Evolutionary conservation across 257 asterid genomes (phyloP).

Genomic region (Lycium ferocissimum): DNA sequence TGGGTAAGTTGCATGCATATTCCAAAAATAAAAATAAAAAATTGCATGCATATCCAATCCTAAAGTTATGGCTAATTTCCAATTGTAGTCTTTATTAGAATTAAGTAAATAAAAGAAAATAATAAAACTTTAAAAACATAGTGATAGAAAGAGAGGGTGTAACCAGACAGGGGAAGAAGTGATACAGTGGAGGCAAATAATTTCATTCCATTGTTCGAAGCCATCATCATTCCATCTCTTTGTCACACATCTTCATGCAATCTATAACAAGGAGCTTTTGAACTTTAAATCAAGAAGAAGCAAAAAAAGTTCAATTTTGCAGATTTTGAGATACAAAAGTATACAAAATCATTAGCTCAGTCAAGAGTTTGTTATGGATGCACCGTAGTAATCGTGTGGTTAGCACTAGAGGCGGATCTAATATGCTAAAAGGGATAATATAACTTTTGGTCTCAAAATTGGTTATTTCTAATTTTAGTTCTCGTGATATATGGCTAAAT

Average conservation of each 20-base stretch:
- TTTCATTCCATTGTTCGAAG: constrained; percentile 4
- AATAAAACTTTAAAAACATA: background rate
- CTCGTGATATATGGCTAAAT: background rate
- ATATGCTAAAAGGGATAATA: background rate
- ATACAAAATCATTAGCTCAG: background rate
- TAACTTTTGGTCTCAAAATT: background rate
- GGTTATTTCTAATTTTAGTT: background rate
- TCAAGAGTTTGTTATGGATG: constrained; percentile 19
- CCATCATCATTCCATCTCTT: constrained; percentile 19
- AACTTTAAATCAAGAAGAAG: background rate
- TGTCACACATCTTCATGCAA: background rate
- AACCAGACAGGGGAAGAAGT: constrained; percentile 26
- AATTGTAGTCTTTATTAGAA: background rate
- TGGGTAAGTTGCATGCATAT: no score
- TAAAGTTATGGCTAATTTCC: background rate
- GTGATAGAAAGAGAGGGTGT: constrained; percentile 22
- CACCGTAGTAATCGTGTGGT: background rate
- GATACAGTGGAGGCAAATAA: constrained; percentile 5
- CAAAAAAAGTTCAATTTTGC: background rate
- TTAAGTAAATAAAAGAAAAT: background rate
- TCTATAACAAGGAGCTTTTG: background rate
- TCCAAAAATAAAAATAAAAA: no score
- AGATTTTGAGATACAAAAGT: background rate
- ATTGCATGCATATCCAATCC: background rate
- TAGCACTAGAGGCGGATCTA: constrained; percentile 24